These are phyloP conservation scores for Gremmenia infestans DNA, from an alignment of 2,329 filamentous ascomycete species.

Conservation along the genomic window DNA sequence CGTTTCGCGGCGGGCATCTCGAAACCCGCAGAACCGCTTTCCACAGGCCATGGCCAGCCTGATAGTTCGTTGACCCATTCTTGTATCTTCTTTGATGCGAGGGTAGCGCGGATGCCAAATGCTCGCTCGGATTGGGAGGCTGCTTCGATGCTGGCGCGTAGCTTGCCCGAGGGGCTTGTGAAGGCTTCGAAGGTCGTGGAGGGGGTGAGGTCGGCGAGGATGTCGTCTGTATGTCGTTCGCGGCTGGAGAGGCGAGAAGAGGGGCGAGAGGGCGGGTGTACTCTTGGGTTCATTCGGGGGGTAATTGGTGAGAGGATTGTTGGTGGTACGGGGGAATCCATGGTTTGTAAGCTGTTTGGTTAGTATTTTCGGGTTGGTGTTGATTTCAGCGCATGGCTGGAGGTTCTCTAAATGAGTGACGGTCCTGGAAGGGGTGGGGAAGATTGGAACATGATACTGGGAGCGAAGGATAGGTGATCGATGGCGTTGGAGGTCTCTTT, in stretches of 20 bases:
- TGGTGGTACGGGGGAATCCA: conserved; percentile 17
- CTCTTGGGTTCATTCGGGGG: conserved; percentile 19
- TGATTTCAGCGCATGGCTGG: conserved; percentile 18
- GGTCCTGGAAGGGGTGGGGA: neutral
- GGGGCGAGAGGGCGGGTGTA: conserved; percentile 17
- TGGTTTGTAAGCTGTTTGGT: conserved; percentile 13
- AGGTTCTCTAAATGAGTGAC: conserved; percentile 6
- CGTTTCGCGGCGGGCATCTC: conserved; percentile 41
- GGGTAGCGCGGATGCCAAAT: conserved; percentile 64
- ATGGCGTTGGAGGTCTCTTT: conserved; percentile 13
- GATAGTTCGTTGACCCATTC: conserved; percentile 71
- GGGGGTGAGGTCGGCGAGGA: conserved; percentile 58
- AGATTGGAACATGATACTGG: conserved; percentile 17
- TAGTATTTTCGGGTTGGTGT: conserved; percentile 14
- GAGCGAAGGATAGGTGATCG: conserved; percentile 8
- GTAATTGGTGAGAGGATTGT: conserved; percentile 15
- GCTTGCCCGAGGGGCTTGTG: conserved; percentile 44
- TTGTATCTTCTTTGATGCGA: conserved; percentile 65
- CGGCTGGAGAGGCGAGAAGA: conserved; percentile 23
- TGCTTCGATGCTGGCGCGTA: conserved; percentile 56
- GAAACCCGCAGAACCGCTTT: conserved; percentile 52
- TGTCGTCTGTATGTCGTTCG: conserved; percentile 42
- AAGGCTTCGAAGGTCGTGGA: conserved; percentile 57
- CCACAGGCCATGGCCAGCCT: conserved; percentile 52
- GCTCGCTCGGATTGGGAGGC: conserved; percentile 63